A percentile compares a stretch with the other conserved stretches of the same genome.
Evolutionary conservation across 331 rosid genomes (phyloP).

Genomic region (Quercus phellos): DNA sequence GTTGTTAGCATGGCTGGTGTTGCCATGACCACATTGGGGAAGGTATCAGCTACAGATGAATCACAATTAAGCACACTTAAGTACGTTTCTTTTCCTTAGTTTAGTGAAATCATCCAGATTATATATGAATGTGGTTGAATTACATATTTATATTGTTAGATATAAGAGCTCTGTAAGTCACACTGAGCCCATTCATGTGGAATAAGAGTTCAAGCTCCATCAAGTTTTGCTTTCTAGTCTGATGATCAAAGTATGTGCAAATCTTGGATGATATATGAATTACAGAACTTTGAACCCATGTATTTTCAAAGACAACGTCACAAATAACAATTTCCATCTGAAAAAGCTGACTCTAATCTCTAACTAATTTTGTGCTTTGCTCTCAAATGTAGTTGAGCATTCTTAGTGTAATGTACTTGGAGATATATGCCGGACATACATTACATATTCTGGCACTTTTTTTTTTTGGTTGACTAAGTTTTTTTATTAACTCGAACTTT

Average conservation of each 20-base stretch:
- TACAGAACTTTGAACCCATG: neutral
- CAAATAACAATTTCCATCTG: neutral
- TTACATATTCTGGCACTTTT: neutral
- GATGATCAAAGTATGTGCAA: neutral
- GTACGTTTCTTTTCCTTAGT: neutral
- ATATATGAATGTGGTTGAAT: constrained; percentile 34
- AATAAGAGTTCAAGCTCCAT: neutral
- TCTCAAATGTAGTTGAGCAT: neutral
- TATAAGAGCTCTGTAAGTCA: neutral
- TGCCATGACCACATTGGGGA: constrained; percentile 86
- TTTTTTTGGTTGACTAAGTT: neutral
- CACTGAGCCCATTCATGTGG: neutral
- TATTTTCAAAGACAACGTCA: neutral
- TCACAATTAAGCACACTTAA: constrained; percentile 2
- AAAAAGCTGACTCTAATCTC: neutral
- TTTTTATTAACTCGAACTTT: constrained; percentile 24
- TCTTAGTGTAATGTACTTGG: too few species aligned
- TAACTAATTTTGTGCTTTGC: neutral
- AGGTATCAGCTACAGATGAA: constrained; percentile 91
- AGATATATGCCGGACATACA: too few species aligned
- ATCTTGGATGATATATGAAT: neutral
- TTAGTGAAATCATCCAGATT: neutral
- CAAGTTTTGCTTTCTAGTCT: neutral
- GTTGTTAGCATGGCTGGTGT: constrained; percentile 95
- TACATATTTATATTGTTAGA: constrained; percentile 1